Percentiles rank a stretch among this genome's conserved stretches.
These are phyloP conservation scores for Coccinonectria pachysandricola DNA, from an alignment of 2,329 filamentous ascomycete genomes.

Conservation along the genomic window DNA sequence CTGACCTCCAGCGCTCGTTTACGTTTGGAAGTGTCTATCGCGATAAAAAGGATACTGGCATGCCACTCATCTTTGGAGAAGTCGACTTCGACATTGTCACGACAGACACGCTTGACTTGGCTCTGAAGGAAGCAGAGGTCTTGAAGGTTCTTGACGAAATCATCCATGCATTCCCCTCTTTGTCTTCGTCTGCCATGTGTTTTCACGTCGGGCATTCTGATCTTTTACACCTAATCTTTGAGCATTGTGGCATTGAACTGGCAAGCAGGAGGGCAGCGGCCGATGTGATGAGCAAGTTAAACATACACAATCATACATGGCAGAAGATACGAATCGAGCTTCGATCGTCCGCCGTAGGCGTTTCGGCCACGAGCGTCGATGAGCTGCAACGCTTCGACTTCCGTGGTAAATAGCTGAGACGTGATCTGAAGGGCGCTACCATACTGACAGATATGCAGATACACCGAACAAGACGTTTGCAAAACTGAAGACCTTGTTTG, in stretches of 20 bases:
- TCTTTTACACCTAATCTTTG: conserved; percentile 78
- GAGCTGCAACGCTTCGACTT: conserved; percentile 90
- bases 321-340: conserved; percentile 74
- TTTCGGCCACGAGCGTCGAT: conserved; percentile 82
- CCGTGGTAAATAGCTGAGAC: conserved; percentile 54
- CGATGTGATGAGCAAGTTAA: conserved; percentile 76
- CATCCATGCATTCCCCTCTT: conserved; percentile 65
- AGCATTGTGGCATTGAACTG: conserved; percentile 70
- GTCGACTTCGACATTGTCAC: conserved; percentile 97
- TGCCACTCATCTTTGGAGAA: conserved; percentile 74
- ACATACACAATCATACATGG: conserved; percentile 72
- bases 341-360: conserved; percentile 67
- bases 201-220: conserved; percentile 87
- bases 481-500: conserved; percentile 48
- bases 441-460: conserved; percentile 31
- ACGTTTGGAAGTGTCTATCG: conserved; percentile 84
- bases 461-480: conserved; percentile 46
- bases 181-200: conserved; percentile 65
- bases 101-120: conserved; percentile 66
- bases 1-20: conserved; percentile 64
- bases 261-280: conserved; percentile 62
- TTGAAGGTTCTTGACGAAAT: conserved; percentile 94
- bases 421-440: too few species aligned
- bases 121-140: conserved; percentile 84
- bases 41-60: conserved; percentile 65